phyloP scores from a whole-genome alignment of 2,329 filamentous ascomycete genomes.

The Neocatenulostroma microsporum region DNA sequence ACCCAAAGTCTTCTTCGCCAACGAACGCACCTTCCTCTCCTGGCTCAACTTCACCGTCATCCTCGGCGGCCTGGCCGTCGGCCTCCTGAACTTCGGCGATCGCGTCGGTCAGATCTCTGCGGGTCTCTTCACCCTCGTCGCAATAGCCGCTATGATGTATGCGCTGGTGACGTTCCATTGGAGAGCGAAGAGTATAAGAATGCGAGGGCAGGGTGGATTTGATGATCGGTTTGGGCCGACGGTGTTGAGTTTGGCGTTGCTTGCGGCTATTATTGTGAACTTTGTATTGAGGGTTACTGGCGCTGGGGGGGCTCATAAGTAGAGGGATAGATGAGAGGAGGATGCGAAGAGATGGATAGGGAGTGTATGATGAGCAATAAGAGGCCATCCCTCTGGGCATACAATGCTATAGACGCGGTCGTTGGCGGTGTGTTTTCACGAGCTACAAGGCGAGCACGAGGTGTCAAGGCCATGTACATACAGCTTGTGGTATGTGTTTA shows the following conservation, averaged over 20 bases:
- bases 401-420: too few relatives aligned
- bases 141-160: slow-evolving; percentile 92
- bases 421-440: too few relatives aligned
- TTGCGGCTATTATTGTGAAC: slow-evolving; percentile 90
- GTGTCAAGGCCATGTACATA: too few relatives aligned
- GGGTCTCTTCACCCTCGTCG: slow-evolving; percentile 86
- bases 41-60: slow-evolving; percentile 99
- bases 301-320: slow-evolving; percentile 18
- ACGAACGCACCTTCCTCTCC: slow-evolving; percentile 97
- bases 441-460: too few relatives aligned
- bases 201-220: slow-evolving; percentile 88
- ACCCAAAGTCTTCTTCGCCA: slow-evolving; percentile 99
- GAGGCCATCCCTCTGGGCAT: too few relatives aligned
- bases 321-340: slow-evolving; percentile 1
- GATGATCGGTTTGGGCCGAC: slow-evolving; percentile 94
- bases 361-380: too few relatives aligned
- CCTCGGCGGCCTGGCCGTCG: slow-evolving; percentile 89
- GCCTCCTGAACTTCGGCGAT: slow-evolving; percentile 97
- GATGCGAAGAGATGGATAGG: not conserved
- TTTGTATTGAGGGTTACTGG: slow-evolving; percentile 68
- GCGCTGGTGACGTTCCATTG: slow-evolving; percentile 94
- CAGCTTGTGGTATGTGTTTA: too few relatives aligned
- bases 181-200: slow-evolving; percentile 85
- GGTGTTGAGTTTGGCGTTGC: slow-evolving; percentile 73
- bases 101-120: slow-evolving; percentile 88